Evolutionary conservation across 306 rosid species (phyloP).

Genomic region (Glycine soja): DNA sequence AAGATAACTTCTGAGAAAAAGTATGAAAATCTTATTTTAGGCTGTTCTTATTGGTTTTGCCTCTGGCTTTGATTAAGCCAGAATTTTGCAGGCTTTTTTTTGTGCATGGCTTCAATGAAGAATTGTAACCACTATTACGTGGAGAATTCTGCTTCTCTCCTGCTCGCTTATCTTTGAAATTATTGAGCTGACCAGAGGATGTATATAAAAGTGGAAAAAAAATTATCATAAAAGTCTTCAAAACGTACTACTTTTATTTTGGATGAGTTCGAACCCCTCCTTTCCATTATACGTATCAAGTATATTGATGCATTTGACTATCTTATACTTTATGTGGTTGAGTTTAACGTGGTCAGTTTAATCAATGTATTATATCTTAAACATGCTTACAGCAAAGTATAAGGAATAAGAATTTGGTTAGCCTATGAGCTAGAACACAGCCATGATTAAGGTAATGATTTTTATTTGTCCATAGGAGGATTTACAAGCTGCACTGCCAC

Average conservation of each 20-base stretch:
- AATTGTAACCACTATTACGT: slow-evolving; percentile 48
- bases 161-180: slow-evolving; percentile 47
- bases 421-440: neutral
- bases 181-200: slow-evolving; percentile 53
- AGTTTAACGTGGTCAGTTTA: neutral
- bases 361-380: slow-evolving; percentile 4
- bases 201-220: slow-evolving; percentile 60
- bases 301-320: slow-evolving; percentile 21
- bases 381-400: neutral
- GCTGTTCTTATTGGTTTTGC: slow-evolving; percentile 34
- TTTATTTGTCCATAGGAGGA: neutral
- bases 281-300: slow-evolving; percentile 23
- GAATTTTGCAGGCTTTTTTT: slow-evolving; percentile 58
- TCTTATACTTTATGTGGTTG: slow-evolving; percentile 17
- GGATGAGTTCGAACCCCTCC: slow-evolving; percentile 33
- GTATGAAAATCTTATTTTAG: slow-evolving; percentile 1
- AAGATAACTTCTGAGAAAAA: slow-evolving; percentile 4
- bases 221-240: slow-evolving; percentile 43
- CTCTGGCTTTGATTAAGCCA: slow-evolving; percentile 42
- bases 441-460: neutral
- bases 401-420: neutral
- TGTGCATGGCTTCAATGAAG: slow-evolving; percentile 52
- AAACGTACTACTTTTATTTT: slow-evolving; percentile 28
- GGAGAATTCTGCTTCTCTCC: slow-evolving; percentile 50
- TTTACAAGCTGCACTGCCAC: neutral